Percentiles rank a stretch among this genome's conserved stretches.
Conservation (phyloP, 305 asterid genomes). For the Fraxinus paxiana region DNA sequence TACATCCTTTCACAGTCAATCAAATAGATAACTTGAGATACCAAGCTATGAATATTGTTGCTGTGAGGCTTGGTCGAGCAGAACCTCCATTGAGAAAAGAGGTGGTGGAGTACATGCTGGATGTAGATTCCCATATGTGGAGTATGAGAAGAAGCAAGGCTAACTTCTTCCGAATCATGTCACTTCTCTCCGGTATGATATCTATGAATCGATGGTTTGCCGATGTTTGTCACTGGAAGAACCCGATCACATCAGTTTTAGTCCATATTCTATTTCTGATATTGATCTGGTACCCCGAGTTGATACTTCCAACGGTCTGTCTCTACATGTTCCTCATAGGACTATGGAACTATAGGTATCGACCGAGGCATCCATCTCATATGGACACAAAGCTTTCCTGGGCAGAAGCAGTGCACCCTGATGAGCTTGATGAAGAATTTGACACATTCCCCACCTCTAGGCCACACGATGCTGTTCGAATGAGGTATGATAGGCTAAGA, state of each 20-base stretch:
- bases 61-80: slow-evolving; percentile 45
- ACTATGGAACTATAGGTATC: slow-evolving; percentile 48
- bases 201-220: slow-evolving; percentile 42
- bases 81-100: slow-evolving; percentile 60
- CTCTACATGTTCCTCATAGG: slow-evolving; percentile 56
- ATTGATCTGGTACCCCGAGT: slow-evolving; percentile 48
- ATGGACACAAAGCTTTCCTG: slow-evolving; percentile 58
- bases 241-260: slow-evolving; percentile 45
- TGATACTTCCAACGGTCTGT: slow-evolving; percentile 50
- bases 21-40: slow-evolving; percentile 48
- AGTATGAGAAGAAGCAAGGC: slow-evolving; percentile 63
- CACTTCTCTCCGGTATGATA: slow-evolving; percentile 38
- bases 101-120: slow-evolving; percentile 55
- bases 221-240: slow-evolving; percentile 51
- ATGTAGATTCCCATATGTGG: slow-evolving; percentile 58
- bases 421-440: slow-evolving; percentile 58
- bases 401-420: slow-evolving; percentile 51
- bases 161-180: slow-evolving; percentile 50
- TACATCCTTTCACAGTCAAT: slow-evolving; percentile 48
- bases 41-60: slow-evolving; percentile 55
- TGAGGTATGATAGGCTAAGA: slow-evolving; percentile 54
- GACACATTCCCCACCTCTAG: slow-evolving; percentile 55
- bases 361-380: slow-evolving; percentile 55
- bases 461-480: slow-evolving; percentile 34
- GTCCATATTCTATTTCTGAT: slow-evolving; percentile 51